Base-by-base conservation (phyloP, 2,329 filamentous ascomycete species). In the Colletotrichum cereale region DNA sequence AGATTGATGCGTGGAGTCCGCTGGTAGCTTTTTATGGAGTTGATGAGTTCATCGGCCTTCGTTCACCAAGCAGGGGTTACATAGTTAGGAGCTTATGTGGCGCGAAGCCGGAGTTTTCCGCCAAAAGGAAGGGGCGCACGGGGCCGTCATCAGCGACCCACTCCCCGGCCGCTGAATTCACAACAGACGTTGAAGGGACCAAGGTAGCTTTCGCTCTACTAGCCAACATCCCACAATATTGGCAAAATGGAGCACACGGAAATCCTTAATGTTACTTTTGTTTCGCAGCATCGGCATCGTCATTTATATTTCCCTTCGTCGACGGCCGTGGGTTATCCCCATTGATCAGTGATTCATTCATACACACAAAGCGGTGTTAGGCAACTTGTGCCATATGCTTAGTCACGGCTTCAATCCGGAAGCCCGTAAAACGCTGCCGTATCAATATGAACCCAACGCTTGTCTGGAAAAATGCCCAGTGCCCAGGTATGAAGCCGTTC, bases 321-420 rank as follows among this genome's bases (percentile, higher is more conserved):
- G 65, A 71, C 58, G 52, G 58, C 68, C 68, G 58, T 55, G 40
- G 31, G 34, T 52, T 42, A 58, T 56, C 62, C 52, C 68, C 65
- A 68, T 53, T 68, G 52, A 68, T 55, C 68, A 71, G 47, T 71
- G 68, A 71, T 18, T 71, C 65, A 71, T 71, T 71, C 65, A 71
- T 71, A 71, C 68, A 68, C 44, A 64, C 66, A 71, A 70, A 72
- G 61, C 70, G 65, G 44, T 50, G 31, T 38, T 29, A 42, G 47
- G 61, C 61, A 53, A 40, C 66, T 56, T 61, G 34, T 57, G 66
- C 66, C 47, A 38, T 60, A 56, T 62, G 70, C 66, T 56, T 57
- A 58, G 42, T 38, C 61, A n/a, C 57, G 44, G 66, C 67, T 66
- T 72, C 60, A 44, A 24, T 62, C 62, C 66, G 47, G 66, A 70